phyloP scores from a whole-genome alignment of 805 yeast species.

The Scheffersomyces lignosus region DNA sequence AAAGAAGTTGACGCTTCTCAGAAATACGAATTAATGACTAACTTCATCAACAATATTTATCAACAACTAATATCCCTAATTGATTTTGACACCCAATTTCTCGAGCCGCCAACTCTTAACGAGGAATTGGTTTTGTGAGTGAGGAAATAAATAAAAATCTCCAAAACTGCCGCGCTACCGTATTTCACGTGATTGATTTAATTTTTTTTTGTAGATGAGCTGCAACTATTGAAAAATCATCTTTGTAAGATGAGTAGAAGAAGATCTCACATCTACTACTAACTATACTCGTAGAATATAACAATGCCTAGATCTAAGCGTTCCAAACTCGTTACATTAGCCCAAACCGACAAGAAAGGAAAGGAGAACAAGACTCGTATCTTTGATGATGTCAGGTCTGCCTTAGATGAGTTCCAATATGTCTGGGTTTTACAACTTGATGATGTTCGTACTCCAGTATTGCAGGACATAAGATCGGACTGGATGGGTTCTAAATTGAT shows the following conservation, averaged over 20 bases:
- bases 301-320: constrained; percentile 96
- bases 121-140: too few relatives aligned
- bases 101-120: too few relatives aligned
- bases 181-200: constrained; percentile 1
- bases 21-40: constrained; percentile 15
- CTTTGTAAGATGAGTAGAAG: too few relatives aligned
- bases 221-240: constrained; percentile 9
- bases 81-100: too few relatives aligned
- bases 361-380: constrained; percentile 87
- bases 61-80: not conserved
- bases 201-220: constrained; percentile 21
- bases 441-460: constrained; percentile 92
- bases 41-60: constrained; percentile 7
- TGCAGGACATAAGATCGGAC: constrained; percentile 88
- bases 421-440: constrained; percentile 85
- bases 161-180: constrained; percentile 4
- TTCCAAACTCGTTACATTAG: constrained; percentile 91
- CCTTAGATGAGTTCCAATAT: constrained; percentile 73
- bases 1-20: constrained; percentile 12
- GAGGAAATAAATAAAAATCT: not conserved
- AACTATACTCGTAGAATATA: constrained; percentile 2
- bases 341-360: constrained; percentile 96
- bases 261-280: not conserved
- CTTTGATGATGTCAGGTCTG: constrained; percentile 85
- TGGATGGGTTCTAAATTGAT: constrained; percentile 90